Base-by-base conservation (phyloP, 2,329 filamentous ascomycete genomes). In the Xylaria sp. region DNA sequence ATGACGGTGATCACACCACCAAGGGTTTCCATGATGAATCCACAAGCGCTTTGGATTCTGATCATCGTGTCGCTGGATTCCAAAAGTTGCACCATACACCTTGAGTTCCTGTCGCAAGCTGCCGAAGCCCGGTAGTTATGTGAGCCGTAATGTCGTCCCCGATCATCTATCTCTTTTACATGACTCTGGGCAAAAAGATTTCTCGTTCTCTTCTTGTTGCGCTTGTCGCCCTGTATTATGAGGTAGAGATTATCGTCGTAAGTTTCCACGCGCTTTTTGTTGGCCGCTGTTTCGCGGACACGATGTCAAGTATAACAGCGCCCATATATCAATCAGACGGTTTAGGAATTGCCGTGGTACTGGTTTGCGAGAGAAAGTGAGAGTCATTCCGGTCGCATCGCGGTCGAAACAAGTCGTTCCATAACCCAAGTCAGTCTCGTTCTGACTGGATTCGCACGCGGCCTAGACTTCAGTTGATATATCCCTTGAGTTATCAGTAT, bases 171-270 rank as follows among this genome's bases (percentile, higher is more conserved):
- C 53, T 68, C 57, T 50, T 55, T 50, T 3, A 66, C 46, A 25
- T 68, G 63, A 15, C 20, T 48, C 34, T 66, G 58, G 15, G 46
- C 58, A 20, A 68, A 68, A 43, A 68, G 61, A 7, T 65, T 62
- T 46, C 28, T n/a, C 32, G 65, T 43, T 25, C 20, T 65, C 45
- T 62, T 65, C 25, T 45, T 46, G 36, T 55, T 36, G 10, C 62
- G 48, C 45, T 59, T 62, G n/a, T 68, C 61, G n/a, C 66, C 65
- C n/a, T 62, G 53, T 52, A 68, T 53, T 3, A 66, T 58, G 34
- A 68, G 59, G 45, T 60, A 68, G 9, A 60, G 36, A 1, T 8
- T 48, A 28, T 59, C 41, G 23, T 66, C 39, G 10, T 48, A 13
- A 5, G n/a, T 62, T 36, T 39, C 12, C 10, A 41, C 36, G 12